Conservation (phyloP, 345 rosid genomes). For the Syzygium aromaticum region DNA sequence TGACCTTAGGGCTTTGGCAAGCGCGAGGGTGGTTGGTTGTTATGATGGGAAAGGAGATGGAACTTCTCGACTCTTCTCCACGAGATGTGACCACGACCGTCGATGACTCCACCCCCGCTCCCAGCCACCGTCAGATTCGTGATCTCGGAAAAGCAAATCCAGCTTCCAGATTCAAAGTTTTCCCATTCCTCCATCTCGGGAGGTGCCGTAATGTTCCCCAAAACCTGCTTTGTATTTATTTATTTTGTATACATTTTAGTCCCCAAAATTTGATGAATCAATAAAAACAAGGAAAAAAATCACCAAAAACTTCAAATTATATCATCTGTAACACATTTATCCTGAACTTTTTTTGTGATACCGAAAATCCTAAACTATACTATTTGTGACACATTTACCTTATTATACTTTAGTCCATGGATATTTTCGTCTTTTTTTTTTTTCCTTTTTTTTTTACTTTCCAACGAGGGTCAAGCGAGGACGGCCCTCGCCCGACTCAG, state of each 20-base stretch:
- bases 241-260: background rate
- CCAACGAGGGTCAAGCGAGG: no score
- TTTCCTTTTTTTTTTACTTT: no score
- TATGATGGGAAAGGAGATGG: background rate
- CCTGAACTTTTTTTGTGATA: no score
- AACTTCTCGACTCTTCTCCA: conserved; percentile 2
- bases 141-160: conserved; percentile 19
- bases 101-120: conserved; percentile 13
- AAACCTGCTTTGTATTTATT: background rate
- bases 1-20: background rate
- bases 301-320: no score
- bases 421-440: no score
- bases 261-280: background rate
- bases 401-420: no score
- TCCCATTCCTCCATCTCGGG: conserved; percentile 12
- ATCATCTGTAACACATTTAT: no score
- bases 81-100: conserved; percentile 29
- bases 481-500: no score
- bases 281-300: no score
- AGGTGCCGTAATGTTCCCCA: conserved; percentile 13
- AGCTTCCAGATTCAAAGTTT: conserved; percentile 2
- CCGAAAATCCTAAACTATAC: no score
- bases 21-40: background rate
- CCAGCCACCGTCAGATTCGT: conserved; percentile 23
- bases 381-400: no score